phyloP scores from a whole-genome alignment of 352 stramenopile genomes.

The Phytophthora citrophthora region DNA sequence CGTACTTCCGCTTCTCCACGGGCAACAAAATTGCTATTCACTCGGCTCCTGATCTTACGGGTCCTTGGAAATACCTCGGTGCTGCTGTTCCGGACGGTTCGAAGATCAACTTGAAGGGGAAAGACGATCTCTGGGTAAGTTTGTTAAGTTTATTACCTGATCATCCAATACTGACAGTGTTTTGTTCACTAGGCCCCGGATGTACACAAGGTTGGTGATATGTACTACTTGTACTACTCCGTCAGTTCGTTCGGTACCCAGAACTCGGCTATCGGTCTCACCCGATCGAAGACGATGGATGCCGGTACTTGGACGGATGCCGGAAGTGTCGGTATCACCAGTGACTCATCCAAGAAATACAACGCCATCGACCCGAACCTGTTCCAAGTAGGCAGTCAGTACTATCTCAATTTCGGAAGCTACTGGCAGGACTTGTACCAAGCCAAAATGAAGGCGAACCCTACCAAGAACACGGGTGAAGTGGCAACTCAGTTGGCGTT shows the following conservation, averaged over 20 bases:
- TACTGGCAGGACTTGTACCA: conserved; percentile 51
- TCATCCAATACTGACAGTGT: background rate
- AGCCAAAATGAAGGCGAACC: conserved; percentile 32
- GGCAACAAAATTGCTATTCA: conserved; percentile 59
- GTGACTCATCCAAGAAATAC: conserved; percentile 45
- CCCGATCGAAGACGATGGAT: conserved; percentile 54
- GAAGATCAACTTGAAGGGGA: conserved; percentile 53
- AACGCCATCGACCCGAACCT: conserved; percentile 66
- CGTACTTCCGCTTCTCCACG: conserved; percentile 67
- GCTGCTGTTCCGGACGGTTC: conserved; percentile 47
- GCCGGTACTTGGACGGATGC: conserved; percentile 43
- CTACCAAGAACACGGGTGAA: conserved; percentile 20
- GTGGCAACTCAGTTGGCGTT: conserved; percentile 35
- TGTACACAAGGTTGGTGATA: conserved; percentile 50
- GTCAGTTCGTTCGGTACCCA: conserved; percentile 56
- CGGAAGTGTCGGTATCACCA: conserved; percentile 43
- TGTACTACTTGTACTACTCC: conserved; percentile 68
- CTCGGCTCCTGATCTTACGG: conserved; percentile 42
- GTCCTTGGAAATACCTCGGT: conserved; percentile 54
- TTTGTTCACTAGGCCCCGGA: conserved; percentile 39
- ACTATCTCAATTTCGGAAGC: conserved; percentile 59
- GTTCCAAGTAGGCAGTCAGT: conserved; percentile 36
- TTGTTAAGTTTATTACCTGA: background rate
- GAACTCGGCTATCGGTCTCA: conserved; percentile 52
- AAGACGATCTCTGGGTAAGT: conserved; percentile 34